Percentiles rank a stretch among this genome's conserved stretches.
These are phyloP conservation scores for Alternaria sp. DNA, from an alignment of 2,329 filamentous ascomycete genomes.

Conservation along the genomic window DNA sequence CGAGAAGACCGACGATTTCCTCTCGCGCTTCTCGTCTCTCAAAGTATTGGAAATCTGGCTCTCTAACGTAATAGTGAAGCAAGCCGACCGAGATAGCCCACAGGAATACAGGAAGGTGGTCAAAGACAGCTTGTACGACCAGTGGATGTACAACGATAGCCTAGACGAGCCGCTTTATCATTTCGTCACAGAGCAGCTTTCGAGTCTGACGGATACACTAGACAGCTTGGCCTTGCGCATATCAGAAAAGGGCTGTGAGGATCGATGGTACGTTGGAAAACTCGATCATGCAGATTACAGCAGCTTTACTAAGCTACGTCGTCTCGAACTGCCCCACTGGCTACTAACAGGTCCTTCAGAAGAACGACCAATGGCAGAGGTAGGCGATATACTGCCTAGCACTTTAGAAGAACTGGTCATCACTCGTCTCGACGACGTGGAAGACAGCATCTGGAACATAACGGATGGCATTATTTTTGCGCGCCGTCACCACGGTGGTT, in stretches of 20 bases:
- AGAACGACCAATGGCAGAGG: not conserved
- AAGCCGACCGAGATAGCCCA: not conserved
- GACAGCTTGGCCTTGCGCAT: not conserved
- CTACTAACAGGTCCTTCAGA: not conserved
- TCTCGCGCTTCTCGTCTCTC: not conserved
- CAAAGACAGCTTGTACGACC: not conserved
- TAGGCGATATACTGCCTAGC: not conserved
- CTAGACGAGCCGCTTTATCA: not conserved
- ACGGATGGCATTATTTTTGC: not conserved
- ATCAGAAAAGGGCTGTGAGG: not conserved
- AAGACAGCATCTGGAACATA: not conserved
- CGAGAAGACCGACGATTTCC: not conserved
- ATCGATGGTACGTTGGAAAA: not conserved
- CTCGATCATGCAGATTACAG: not conserved
- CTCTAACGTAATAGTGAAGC: not conserved
- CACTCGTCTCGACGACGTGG: not conserved
- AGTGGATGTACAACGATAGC: not conserved
- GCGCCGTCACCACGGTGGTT: not conserved
- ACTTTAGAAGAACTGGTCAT: not conserved
- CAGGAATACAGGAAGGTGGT: not conserved
- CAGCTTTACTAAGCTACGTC: not conserved
- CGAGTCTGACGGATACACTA: not conserved
- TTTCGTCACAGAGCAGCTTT: not conserved
- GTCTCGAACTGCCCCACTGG: not conserved
- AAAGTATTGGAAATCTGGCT: not conserved